phyloP scores from a whole-genome alignment of 345 rosid species.

The Acer yangbiense region DNA sequence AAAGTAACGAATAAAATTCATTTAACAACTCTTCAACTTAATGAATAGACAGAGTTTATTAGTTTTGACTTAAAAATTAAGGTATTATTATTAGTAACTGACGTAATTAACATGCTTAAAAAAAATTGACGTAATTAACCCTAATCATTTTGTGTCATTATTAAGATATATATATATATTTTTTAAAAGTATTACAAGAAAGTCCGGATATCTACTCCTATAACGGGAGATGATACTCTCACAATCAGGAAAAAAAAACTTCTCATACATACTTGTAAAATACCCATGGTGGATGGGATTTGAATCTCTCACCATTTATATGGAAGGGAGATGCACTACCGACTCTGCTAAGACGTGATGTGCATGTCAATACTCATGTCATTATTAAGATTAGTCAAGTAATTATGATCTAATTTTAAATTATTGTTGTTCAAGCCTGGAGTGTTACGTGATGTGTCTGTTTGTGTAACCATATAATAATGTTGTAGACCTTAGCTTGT shows the following conservation, averaged over 20 bases:
- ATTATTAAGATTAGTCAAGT: neutral
- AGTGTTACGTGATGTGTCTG: too few relatives aligned
- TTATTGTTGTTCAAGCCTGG: too few relatives aligned
- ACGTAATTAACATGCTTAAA: neutral
- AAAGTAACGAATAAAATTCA: neutral
- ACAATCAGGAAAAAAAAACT: too few relatives aligned
- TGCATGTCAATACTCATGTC: neutral
- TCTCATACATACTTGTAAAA: too few relatives aligned
- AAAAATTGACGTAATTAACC: neutral
- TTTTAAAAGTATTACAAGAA: too few relatives aligned
- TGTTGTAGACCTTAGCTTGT: neutral
- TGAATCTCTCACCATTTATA: too few relatives aligned
- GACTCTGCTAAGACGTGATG: too few relatives aligned
- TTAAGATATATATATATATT: neutral
- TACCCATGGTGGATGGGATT: too few relatives aligned
- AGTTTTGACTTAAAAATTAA: neutral
- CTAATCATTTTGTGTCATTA: neutral
- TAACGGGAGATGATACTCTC: too few relatives aligned
- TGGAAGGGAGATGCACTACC: too few relatives aligned
- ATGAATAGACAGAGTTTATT: neutral
- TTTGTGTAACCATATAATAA: neutral
- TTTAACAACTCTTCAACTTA: conserved; percentile 15
- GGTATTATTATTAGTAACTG: neutral
- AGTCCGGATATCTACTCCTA: too few relatives aligned
- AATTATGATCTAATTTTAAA: neutral